phyloP scores from a whole-genome alignment of 331 rosid genomes.

The Saraca asoca region DNA sequence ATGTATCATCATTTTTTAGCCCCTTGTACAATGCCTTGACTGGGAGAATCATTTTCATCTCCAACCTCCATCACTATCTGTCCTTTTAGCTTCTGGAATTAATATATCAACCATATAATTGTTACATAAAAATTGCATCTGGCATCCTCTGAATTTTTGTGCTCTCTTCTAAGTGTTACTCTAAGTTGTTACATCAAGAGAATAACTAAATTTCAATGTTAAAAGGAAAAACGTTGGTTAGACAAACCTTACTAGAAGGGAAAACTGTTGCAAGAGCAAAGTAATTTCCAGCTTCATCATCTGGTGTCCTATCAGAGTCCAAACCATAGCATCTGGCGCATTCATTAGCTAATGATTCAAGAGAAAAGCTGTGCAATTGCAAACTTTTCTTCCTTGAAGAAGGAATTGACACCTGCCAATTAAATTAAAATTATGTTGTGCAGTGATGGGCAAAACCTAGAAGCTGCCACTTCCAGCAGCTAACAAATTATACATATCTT shows the following conservation, averaged over 20 bases:
- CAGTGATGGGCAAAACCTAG: no score
- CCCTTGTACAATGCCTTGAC: not conserved
- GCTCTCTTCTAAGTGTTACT: not conserved
- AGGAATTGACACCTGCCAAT: slow-evolving; percentile 67
- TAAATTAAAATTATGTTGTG: slow-evolving; percentile 1
- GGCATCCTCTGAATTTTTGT: no score
- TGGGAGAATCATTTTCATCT: not conserved
- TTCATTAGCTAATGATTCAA: slow-evolving; percentile 59
- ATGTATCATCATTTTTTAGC: not conserved
- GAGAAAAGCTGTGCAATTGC: slow-evolving; percentile 58
- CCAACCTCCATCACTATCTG: slow-evolving; percentile 19
- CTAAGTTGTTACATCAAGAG: not conserved
- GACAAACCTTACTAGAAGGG: slow-evolving; percentile 74
- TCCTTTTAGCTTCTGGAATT: no score
- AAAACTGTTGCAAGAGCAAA: slow-evolving; percentile 73
- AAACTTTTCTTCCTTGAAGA: slow-evolving; percentile 36
- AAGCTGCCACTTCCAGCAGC: no score
- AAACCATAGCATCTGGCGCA: slow-evolving; percentile 50
- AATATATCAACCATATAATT: no score
- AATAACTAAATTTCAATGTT: not conserved
- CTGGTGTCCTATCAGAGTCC: slow-evolving; percentile 32
- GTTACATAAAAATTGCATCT: no score
- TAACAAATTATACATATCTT: no score
- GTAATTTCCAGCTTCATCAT: slow-evolving; percentile 56
- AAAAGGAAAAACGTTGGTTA: not conserved